Evolutionary conservation across 768 basidiomycete species (phyloP).

Genomic region (Lanmaoa rubissima): DNA sequence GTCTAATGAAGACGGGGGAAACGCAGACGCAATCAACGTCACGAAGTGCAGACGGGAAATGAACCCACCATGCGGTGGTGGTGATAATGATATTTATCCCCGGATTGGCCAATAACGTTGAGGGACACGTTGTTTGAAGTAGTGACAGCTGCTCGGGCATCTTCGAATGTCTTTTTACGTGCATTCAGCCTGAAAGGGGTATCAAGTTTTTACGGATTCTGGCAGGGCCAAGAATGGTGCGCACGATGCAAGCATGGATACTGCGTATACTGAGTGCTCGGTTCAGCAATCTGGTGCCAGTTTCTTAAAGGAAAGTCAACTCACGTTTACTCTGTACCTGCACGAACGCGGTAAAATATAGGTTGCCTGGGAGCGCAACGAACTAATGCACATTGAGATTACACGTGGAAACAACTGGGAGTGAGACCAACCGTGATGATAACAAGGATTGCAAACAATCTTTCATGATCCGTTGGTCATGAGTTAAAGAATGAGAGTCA

Average conservation of each 20-base stretch:
- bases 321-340: slow-evolving; percentile 19
- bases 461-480: too few species aligned
- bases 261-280: slow-evolving; percentile 10
- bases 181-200: neutral
- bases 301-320: neutral
- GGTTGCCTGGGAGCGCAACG: neutral
- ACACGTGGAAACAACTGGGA: too few species aligned
- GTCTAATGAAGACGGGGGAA: neutral
- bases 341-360: slow-evolving; percentile 9
- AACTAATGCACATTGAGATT: neutral
- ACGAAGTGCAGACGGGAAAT: too few species aligned
- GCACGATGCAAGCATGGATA: slow-evolving; percentile 19
- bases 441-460: too few species aligned
- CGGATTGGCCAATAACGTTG: too few species aligned
- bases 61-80: too few species aligned
- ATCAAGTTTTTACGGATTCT: neutral
- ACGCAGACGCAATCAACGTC: too few species aligned
- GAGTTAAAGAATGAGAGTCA: too few species aligned
- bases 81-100: too few species aligned
- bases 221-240: neutral
- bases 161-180: neutral
- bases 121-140: too few species aligned
- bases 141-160: neutral
- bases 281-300: neutral
- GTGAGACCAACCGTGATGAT: neutral